These are phyloP conservation scores for Tolypocladium endophyticum DNA, from an alignment of 2,329 filamentous ascomycete genomes.

Conservation along the genomic window DNA sequence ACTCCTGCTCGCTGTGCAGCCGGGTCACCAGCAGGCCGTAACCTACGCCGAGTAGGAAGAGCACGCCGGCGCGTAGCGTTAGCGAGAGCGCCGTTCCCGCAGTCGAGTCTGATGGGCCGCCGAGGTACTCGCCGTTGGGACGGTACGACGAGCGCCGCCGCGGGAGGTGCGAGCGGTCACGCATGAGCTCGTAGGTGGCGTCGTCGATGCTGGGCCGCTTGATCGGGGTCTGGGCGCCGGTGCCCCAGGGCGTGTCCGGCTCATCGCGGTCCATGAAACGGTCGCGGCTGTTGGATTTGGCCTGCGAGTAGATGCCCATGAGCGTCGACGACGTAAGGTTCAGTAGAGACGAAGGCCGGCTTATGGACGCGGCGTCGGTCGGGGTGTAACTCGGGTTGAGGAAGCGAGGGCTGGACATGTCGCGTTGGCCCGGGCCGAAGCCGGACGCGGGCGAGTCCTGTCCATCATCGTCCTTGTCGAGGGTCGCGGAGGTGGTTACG, in stretches of 20 bases:
- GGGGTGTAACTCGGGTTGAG: slow-evolving; percentile 34
- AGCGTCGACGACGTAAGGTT: slow-evolving; percentile 86
- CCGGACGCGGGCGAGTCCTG: slow-evolving; percentile 9
- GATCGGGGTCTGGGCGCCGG: slow-evolving; percentile 60
- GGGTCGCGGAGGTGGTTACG: slow-evolving; percentile 34
- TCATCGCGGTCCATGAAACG: slow-evolving; percentile 37
- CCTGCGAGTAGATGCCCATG: slow-evolving; percentile 78
- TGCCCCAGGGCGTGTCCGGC: slow-evolving; percentile 64
- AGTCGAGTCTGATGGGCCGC: slow-evolving; percentile 14
- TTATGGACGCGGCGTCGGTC: slow-evolving; percentile 31
- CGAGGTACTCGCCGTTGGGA: slow-evolving; percentile 12
- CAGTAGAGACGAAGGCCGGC: slow-evolving; percentile 65
- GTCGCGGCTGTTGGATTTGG: slow-evolving; percentile 42
- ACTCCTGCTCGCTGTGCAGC: slow-evolving; percentile 59
- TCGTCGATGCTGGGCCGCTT: slow-evolving; percentile 32
- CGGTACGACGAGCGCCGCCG: slow-evolving; percentile 25
- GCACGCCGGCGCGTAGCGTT: slow-evolving; percentile 45
- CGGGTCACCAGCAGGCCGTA: slow-evolving; percentile 77
- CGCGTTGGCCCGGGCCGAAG: slow-evolving; percentile 10
- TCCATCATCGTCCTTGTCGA: slow-evolving; percentile 21
- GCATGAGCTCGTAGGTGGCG: slow-evolving; percentile 32
- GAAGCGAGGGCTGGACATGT: slow-evolving; percentile 22
- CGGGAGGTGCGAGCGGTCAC: slow-evolving; percentile 23
- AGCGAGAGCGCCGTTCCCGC: slow-evolving; percentile 33
- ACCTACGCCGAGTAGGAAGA: slow-evolving; percentile 70